Evolutionary conservation across 192 early-diverging fungal species (phyloP).

Genomic region (Rhizoclosmatium sp.): DNA sequence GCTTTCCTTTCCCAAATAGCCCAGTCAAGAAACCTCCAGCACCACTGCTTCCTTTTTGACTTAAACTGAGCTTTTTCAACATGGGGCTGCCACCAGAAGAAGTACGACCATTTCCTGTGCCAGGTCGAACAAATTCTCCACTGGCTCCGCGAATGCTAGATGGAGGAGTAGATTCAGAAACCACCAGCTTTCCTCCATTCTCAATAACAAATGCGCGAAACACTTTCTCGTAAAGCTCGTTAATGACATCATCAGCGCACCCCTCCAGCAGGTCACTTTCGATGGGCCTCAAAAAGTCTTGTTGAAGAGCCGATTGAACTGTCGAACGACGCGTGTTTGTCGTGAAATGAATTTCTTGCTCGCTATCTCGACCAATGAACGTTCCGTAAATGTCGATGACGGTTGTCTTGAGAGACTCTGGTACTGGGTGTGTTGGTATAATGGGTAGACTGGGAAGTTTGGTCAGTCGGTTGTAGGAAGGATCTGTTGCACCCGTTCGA

Average conservation of each 20-base stretch:
- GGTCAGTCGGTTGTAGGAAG: background rate
- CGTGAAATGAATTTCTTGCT: constrained; percentile 1
- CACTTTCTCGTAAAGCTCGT: constrained; percentile 3
- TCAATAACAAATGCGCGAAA: constrained; percentile 20
- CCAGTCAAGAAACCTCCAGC: background rate
- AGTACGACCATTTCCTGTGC: background rate
- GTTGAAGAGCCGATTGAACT: constrained; percentile 15
- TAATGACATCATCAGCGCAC: constrained; percentile 21
- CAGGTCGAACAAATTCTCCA: background rate
- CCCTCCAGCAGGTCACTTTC: constrained; percentile 24
- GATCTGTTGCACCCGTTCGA: background rate
- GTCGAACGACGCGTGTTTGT: background rate
- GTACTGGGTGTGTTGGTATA: constrained; percentile 3
- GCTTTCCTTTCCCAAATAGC: background rate
- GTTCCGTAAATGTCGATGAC: background rate
- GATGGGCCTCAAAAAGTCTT: constrained; percentile 2
- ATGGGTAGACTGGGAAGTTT: constrained; percentile 8
- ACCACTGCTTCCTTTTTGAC: background rate
- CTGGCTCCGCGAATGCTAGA: background rate
- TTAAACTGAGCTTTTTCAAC: no score
- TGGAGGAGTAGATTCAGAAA: background rate
- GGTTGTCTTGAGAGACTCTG: background rate
- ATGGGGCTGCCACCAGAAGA: no score
- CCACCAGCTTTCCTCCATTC: background rate
- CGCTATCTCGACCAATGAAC: background rate